These are phyloP conservation scores for Favolaschia claudopus DNA, from an alignment of 768 basidiomycete species.

Conservation along the genomic window DNA sequence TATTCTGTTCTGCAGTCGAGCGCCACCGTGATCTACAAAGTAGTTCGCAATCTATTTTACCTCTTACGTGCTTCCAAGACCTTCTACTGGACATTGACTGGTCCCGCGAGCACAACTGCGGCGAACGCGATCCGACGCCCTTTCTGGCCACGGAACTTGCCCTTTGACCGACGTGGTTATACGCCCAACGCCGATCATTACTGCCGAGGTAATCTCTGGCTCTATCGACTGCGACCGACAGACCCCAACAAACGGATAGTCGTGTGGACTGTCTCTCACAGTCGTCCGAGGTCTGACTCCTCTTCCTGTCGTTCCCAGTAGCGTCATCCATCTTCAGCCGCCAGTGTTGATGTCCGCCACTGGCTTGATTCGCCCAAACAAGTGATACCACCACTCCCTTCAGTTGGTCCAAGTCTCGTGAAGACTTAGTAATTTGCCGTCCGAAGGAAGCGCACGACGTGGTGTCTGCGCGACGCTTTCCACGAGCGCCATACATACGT, in stretches of 20 bases:
- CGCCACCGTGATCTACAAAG: not conserved
- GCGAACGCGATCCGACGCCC: not conserved
- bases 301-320: not conserved
- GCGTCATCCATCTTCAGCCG: not conserved
- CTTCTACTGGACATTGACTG: not conserved
- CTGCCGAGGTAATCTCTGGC: conserved; percentile 7
- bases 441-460: conserved; percentile 1
- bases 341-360: too few species aligned
- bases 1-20: not conserved
- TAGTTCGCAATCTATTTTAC: not conserved
- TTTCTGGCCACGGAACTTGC: not conserved
- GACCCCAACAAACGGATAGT: conserved; percentile 12
- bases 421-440: not conserved
- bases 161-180: not conserved
- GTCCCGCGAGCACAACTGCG: not conserved
- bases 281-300: not conserved
- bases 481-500: conserved; percentile 3
- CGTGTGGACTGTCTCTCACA: conserved; percentile 15
- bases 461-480: not conserved
- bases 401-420: too few species aligned
- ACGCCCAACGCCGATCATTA: conserved; percentile 8
- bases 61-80: not conserved
- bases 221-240: conserved; percentile 2
- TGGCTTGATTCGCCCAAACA: too few species aligned
- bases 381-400: too few species aligned